A percentile compares a stretch with the other conserved stretches of the same genome.
Conservation (phyloP, 768 basidiomycete species). For the Suillus bovinus region DNA sequence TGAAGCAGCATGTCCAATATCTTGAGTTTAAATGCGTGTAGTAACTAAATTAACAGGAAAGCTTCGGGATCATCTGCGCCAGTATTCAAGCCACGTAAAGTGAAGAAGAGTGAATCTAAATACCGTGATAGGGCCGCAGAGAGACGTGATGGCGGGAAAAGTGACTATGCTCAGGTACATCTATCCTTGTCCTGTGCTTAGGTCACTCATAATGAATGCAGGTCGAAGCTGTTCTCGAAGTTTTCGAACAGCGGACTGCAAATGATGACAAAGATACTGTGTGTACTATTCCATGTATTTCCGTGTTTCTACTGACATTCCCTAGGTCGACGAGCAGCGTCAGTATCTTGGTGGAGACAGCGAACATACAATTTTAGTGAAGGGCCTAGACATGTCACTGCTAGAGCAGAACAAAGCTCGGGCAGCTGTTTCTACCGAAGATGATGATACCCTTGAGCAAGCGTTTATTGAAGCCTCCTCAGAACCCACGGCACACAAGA, state of each 20-base stretch:
- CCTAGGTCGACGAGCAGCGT: constrained; percentile 70
- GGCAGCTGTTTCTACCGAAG: constrained; percentile 53
- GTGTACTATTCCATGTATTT: constrained; percentile 23
- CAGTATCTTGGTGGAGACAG: constrained; percentile 83
- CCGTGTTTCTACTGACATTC: constrained; percentile 4
- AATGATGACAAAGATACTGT: constrained; percentile 62
- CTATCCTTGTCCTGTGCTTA: not conserved
- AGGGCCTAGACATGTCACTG: constrained; percentile 86
- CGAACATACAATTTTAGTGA: constrained; percentile 84
- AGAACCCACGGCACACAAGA: constrained; percentile 39
- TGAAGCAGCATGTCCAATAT: not conserved
- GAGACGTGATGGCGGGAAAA: constrained; percentile 61
- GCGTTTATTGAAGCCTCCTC: constrained; percentile 56
- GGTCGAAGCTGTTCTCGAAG: constrained; percentile 81
- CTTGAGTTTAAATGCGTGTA: constrained; percentile 2
- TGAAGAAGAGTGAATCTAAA: constrained; percentile 58
- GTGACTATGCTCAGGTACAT: constrained; percentile 72
- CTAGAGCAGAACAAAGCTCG: constrained; percentile 83
- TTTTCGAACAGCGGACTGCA: constrained; percentile 71
- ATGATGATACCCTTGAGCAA: constrained; percentile 82
- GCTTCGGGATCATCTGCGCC: constrained; percentile 53
- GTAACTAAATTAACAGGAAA: constrained; percentile 37
- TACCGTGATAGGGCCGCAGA: constrained; percentile 82
- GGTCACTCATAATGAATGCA: constrained; percentile 25
- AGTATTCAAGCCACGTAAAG: constrained; percentile 79